Evolutionary conservation across 2,329 filamentous ascomycete species (phyloP).

Genomic region (Cordyceps militaris): DNA sequence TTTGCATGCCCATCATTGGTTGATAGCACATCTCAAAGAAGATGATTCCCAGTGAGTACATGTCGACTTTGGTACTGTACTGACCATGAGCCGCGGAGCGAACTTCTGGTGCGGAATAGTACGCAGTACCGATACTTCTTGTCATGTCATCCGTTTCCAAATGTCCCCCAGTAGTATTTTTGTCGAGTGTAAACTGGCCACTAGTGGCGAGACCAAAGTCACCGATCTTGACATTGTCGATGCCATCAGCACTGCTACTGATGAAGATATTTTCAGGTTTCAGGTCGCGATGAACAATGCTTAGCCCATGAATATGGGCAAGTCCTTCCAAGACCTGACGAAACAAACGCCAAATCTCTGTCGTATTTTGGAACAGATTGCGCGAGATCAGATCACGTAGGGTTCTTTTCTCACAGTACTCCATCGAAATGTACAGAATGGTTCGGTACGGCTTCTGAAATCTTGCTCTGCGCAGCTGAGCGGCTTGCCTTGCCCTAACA

Average conservation of each 20-base stretch:
- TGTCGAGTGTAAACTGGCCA: constrained; percentile 65
- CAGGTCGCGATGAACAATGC: constrained; percentile 90
- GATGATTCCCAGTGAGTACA: constrained; percentile 96
- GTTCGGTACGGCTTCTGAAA: constrained; percentile 54
- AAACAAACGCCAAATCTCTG: constrained; percentile 84
- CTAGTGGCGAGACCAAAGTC: constrained; percentile 94
- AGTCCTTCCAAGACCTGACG: constrained; percentile 87
- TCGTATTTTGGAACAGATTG: constrained; percentile 63
- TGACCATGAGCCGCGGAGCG: constrained; percentile 65
- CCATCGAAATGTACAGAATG: constrained; percentile 96
- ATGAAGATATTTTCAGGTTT: constrained; percentile 99
- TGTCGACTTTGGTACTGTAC: constrained; percentile 94
- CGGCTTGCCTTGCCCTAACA: constrained; percentile 24
- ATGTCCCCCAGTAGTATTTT: constrained; percentile 29
- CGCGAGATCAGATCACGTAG: constrained; percentile 79
- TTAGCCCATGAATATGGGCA: constrained; percentile 79
- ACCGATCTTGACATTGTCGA: constrained; percentile 88
- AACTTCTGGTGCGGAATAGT: constrained; percentile 91
- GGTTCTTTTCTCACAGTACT: constrained; percentile 92
- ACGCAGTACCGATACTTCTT: constrained; percentile 65
- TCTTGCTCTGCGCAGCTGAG: constrained; percentile 26
- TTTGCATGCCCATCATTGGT: constrained; percentile 59
- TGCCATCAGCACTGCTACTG: constrained; percentile 56
- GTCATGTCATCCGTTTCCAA: constrained; percentile 59
- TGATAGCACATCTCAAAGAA: constrained; percentile 95